Evolutionary conservation across 345 rosid species (phyloP).

Genomic region (Citrus sp.): DNA sequence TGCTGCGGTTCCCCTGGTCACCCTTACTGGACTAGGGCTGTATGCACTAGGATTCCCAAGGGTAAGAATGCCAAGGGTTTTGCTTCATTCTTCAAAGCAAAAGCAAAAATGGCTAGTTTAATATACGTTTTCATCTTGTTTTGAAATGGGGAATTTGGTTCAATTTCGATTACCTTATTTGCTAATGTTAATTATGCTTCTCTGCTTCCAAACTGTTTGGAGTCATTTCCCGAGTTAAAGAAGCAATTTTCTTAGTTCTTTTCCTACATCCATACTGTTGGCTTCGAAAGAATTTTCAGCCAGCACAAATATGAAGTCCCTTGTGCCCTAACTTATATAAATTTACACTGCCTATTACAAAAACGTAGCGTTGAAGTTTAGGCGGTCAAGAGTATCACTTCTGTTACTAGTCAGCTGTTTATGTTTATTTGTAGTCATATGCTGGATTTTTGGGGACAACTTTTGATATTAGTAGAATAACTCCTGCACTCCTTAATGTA

Average conservation of each 20-base stretch:
- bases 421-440: not conserved
- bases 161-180: not conserved
- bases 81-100: not conserved
- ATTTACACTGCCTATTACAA: not conserved
- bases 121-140: not conserved
- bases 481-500: not conserved
- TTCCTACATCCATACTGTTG: not conserved
- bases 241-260: not conserved
- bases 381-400: not conserved
- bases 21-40: conserved; percentile 85
- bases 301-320: not conserved
- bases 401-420: not conserved
- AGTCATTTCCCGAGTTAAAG: not conserved
- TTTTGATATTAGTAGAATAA: not conserved
- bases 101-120: not conserved
- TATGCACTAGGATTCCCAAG: conserved; percentile 67
- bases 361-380: not conserved
- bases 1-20: conserved; percentile 75
- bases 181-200: not conserved
- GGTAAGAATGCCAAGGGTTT: conserved; percentile 32
- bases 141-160: not conserved
- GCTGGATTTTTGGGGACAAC: not conserved
- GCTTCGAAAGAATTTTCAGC: not conserved
- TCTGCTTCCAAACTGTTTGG: not conserved
- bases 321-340: not conserved